A percentile compares a stretch with the other conserved stretches of the same genome.
phyloP scores from a whole-genome alignment of 1,284 basidiomycete species.

The Pseudozyma pruni region DNA sequence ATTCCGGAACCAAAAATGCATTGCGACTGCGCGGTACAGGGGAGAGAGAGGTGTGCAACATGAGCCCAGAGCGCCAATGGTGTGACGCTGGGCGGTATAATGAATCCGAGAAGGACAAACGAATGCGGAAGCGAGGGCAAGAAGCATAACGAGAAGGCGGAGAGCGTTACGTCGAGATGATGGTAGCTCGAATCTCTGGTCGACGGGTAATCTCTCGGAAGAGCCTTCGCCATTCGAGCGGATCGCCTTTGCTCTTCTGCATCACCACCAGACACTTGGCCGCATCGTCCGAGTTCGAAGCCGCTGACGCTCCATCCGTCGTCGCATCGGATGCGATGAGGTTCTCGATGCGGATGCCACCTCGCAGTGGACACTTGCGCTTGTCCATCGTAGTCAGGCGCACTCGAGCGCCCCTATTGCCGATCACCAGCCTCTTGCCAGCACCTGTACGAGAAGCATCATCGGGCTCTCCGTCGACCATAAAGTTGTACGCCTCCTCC shows the following conservation, averaged over 20 bases:
- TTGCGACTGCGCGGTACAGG: too few relatives aligned
- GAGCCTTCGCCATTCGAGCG: constrained; percentile 68
- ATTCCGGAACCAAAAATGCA: neutral
- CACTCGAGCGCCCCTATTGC: constrained; percentile 56
- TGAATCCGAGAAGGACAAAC: too few relatives aligned
- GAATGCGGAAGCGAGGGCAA: neutral
- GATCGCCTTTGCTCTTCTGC: constrained; percentile 67
- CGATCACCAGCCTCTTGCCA: constrained; percentile 28
- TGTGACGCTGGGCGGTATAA: too few relatives aligned
- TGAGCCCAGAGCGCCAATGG: neutral
- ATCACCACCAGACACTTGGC: constrained; percentile 61
- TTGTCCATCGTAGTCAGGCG: constrained; percentile 60
- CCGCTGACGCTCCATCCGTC: constrained; percentile 8
- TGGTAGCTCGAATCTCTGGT: constrained; percentile 30
- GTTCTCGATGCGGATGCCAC: constrained; percentile 61
- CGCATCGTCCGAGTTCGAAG: constrained; percentile 2
- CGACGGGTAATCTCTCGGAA: constrained; percentile 57
- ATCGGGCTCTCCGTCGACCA: constrained; percentile 38
- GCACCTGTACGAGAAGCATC: constrained; percentile 9
- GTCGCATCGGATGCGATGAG: constrained; percentile 24
- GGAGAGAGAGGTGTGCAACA: too few relatives aligned
- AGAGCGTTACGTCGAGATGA: constrained; percentile 40
- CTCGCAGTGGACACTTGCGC: constrained; percentile 64
- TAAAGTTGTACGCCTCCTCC: constrained; percentile 49
- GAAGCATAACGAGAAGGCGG: neutral